A percentile compares a stretch with the other conserved stretches of the same genome.
phyloP scores from a whole-genome alignment of 176 grass and related monocot species.

The Elaeis guineensis region DNA sequence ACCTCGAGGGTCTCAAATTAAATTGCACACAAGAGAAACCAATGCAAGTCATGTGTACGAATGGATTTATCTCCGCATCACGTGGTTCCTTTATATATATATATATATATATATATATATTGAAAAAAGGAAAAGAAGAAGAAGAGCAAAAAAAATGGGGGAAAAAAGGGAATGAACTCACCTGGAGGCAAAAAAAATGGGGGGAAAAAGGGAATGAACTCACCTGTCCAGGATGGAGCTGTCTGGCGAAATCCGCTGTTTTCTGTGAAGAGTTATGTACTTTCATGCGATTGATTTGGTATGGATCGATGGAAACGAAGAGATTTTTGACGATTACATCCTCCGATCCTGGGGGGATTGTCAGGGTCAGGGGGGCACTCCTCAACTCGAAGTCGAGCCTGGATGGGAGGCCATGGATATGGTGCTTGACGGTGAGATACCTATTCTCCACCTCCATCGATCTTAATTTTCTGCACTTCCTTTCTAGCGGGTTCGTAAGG shows the following conservation, averaged over 20 bases:
- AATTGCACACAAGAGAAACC: too few species aligned
- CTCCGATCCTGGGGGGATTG: conserved; percentile 7
- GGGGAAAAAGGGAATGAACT: not conserved
- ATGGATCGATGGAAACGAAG: conserved; percentile 52
- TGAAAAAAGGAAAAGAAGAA: too few species aligned
- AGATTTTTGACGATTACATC: conserved; percentile 41
- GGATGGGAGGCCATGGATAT: conserved; percentile 34
- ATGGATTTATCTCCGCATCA: too few species aligned
- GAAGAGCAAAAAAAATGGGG: too few species aligned
- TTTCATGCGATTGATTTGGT: conserved; percentile 71
- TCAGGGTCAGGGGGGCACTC: conserved; percentile 3
- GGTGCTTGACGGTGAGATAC: conserved; percentile 32
- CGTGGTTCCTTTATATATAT: too few species aligned
- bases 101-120: too few species aligned
- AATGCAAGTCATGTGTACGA: too few species aligned
- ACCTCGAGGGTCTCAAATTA: too few species aligned
- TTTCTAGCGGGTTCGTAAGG: too few species aligned
- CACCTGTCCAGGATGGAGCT: conserved; percentile 37
- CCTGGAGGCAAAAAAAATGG: too few species aligned
- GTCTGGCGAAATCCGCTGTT: not conserved
- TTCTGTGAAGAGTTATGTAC: conserved; percentile 28
- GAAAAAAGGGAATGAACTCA: too few species aligned
- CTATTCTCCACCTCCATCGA: conserved; percentile 33
- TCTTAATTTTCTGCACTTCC: too few species aligned
- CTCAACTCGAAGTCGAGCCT: conserved; percentile 41